Conservation (phyloP, 768 basidiomycete species). For the Trametes maxima region DNA sequence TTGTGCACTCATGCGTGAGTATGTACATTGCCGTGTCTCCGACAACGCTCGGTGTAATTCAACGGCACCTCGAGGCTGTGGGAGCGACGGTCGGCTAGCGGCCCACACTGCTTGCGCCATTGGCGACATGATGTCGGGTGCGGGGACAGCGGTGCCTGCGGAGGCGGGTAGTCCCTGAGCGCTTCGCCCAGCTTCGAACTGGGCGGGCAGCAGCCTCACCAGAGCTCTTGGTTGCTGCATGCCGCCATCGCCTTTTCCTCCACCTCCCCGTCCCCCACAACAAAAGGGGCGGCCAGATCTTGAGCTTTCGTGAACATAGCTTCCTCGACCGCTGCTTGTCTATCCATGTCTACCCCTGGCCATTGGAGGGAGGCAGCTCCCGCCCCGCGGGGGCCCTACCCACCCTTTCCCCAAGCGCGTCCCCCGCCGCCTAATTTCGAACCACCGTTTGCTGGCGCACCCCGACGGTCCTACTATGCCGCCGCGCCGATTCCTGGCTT, state of each 20-base stretch:
- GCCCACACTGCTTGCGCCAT: no score
- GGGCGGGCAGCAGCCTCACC: not conserved
- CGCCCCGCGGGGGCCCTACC: slow-evolving; percentile 12
- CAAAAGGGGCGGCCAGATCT: not conserved
- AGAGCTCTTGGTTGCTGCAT: slow-evolving; percentile 9
- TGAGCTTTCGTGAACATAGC: not conserved
- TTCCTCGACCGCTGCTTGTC: not conserved
- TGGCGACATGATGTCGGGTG: slow-evolving; percentile 6
- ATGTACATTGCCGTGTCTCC: slow-evolving; percentile 1
- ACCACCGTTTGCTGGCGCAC: slow-evolving; percentile 12
- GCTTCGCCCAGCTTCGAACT: slow-evolving; percentile 17
- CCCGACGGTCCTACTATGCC: slow-evolving; percentile 1
- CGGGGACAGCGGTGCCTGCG: not conserved
- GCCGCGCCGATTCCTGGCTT: slow-evolving; percentile 18
- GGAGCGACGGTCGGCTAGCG: not conserved
- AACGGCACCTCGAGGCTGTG: slow-evolving; percentile 6
- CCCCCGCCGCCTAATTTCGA: slow-evolving; percentile 8
- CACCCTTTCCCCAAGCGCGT: slow-evolving; percentile 6
- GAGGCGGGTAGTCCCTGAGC: slow-evolving; percentile 5
- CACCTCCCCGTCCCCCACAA: not conserved
- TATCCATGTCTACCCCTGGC: slow-evolving; percentile 18
- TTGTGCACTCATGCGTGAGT: slow-evolving; percentile 2
- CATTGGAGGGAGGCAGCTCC: slow-evolving; percentile 18
- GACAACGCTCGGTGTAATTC: not conserved
- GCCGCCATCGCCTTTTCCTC: slow-evolving; percentile 3